These are phyloP conservation scores for Wickerhamomyces subpelliculosus DNA, from an alignment of 805 yeast genomes.

Conservation along the genomic window DNA sequence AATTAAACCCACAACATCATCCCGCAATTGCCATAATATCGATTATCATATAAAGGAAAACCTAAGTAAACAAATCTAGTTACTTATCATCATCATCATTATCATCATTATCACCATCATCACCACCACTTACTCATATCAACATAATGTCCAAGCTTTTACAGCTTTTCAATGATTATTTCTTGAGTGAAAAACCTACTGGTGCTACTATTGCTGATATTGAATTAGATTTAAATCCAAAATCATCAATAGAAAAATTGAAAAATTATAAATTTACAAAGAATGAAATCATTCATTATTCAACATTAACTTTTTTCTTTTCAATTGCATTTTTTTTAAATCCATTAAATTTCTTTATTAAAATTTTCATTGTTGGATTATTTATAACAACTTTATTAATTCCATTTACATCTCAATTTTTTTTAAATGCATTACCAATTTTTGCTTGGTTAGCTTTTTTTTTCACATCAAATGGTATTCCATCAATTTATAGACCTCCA, in stretches of 20 bases:
- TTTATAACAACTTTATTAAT: constrained; percentile 44
- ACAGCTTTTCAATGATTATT: constrained; percentile 39
- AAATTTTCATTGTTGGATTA: constrained; percentile 26
- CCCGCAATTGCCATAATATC: no score
- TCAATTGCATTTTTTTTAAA: constrained; percentile 50
- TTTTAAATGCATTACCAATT: constrained; percentile 76
- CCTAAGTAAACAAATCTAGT: no score
- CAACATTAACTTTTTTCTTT: constrained; percentile 44
- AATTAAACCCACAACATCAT: no score
- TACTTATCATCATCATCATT: no score
- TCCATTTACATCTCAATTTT: constrained; percentile 81
- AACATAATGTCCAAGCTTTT: constrained; percentile 13
- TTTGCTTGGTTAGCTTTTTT: constrained; percentile 81
- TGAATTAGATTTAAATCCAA: constrained; percentile 41
- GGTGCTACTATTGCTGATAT: constrained; percentile 44
- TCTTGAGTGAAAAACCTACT: constrained; percentile 46
- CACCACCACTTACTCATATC: no score
- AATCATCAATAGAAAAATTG: constrained; percentile 33
- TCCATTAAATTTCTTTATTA: constrained; percentile 44
- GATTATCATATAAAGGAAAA: no score
- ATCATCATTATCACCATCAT: no score
- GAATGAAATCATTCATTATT: constrained; percentile 47
- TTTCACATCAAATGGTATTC: constrained; percentile 70
- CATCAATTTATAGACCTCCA: constrained; percentile 74
- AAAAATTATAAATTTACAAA: constrained; percentile 34